Evolutionary conservation across 176 grass and related monocot genomes (phyloP).

Genomic region (Aegilops umbellulata): DNA sequence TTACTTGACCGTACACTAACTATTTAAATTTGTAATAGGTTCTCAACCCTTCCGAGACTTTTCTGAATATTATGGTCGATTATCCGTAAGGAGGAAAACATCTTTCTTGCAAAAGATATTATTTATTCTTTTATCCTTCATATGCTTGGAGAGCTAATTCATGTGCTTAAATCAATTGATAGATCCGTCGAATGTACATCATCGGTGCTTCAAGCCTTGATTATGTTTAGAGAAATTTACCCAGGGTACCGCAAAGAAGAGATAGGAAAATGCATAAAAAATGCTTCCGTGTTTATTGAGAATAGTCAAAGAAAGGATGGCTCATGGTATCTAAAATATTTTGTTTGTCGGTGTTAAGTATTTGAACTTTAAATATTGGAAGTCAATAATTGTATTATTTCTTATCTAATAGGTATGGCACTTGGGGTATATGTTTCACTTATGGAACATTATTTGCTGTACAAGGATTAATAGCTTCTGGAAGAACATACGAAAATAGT

Average conservation of each 20-base stretch:
- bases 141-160: background rate
- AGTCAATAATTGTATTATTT: conserved; percentile 1
- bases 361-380: background rate
- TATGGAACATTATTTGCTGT: conserved; percentile 46
- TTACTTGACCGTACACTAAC: background rate
- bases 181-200: conserved; percentile 64
- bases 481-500: conserved; percentile 48
- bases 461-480: conserved; percentile 35
- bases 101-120: background rate
- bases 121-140: background rate
- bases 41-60: conserved; percentile 49
- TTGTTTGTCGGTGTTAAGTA: background rate
- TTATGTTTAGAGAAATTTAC: conserved; percentile 44
- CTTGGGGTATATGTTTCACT: too few relatives aligned
- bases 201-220: conserved; percentile 41
- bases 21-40: background rate
- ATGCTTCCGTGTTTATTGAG: conserved; percentile 41
- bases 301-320: conserved; percentile 44
- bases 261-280: conserved; percentile 43
- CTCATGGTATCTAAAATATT: conserved; percentile 35
- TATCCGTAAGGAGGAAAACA: conserved; percentile 38
- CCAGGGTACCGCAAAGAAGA: conserved; percentile 42
- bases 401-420: conserved; percentile 38
- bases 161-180: background rate
- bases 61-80: conserved; percentile 36